These are phyloP conservation scores for Apiospora aurea DNA, from an alignment of 2,329 filamentous ascomycete species.

Conservation along the genomic window DNA sequence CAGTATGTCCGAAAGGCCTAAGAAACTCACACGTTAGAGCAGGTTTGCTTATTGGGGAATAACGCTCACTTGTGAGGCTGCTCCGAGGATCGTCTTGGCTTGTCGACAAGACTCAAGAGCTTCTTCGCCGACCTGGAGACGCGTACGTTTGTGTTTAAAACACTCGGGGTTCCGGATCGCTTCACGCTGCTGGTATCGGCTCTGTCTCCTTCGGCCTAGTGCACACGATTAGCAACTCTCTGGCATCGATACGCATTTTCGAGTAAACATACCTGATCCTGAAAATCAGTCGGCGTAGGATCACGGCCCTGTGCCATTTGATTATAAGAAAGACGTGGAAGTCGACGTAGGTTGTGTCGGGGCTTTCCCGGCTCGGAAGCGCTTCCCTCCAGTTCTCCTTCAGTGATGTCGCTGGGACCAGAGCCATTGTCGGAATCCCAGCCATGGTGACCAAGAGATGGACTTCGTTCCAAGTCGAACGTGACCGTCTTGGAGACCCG, in stretches of 20 bases:
- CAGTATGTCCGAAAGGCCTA: slow-evolving; percentile 42
- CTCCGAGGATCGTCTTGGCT: background rate
- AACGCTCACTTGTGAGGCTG: slow-evolving; percentile 9
- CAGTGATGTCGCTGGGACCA: background rate
- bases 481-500: background rate
- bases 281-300: background rate
- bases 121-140: background rate
- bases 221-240: background rate
- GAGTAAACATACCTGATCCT: background rate
- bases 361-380: background rate
- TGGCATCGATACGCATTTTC: no score
- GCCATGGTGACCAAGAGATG: background rate
- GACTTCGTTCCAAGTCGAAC: slow-evolving; percentile 5
- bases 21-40: background rate
- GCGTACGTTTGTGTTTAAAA: background rate
- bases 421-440: background rate
- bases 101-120: background rate
- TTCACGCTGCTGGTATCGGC: background rate
- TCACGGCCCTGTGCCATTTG: background rate
- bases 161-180: background rate
- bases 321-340: background rate
- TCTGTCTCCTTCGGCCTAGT: slow-evolving; percentile 3
- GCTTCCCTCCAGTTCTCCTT: background rate
- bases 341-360: slow-evolving; percentile 20
- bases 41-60: background rate